A percentile compares a stretch with the other conserved stretches of the same genome.
Evolutionary conservation across 805 yeast species (phyloP).

Genomic region (Candida taoyuanica): DNA sequence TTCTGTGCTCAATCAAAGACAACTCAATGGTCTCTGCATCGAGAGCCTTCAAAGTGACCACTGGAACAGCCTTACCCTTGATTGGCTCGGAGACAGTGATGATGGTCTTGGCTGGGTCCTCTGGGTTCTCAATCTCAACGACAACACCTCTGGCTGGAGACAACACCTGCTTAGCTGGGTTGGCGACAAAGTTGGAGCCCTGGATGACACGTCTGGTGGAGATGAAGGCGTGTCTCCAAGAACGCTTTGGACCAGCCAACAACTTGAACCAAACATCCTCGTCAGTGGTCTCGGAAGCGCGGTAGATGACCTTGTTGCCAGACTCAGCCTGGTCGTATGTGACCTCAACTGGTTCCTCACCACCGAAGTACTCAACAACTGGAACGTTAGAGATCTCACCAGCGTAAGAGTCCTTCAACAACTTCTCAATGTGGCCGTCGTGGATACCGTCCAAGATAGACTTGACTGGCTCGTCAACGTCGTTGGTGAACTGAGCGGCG

Average conservation of each 20-base stretch:
- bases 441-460: conserved; percentile 85
- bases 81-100: conserved; percentile 66
- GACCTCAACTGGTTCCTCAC: conserved; percentile 44
- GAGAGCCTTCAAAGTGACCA: conserved; percentile 55
- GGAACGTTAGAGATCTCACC: conserved; percentile 75
- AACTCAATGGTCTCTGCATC: conserved; percentile 55
- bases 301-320: conserved; percentile 33
- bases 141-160: conserved; percentile 65
- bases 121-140: conserved; percentile 54
- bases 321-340: conserved; percentile 30
- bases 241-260: conserved; percentile 71
- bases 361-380: conserved; percentile 84
- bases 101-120: conserved; percentile 48
- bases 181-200: conserved; percentile 71
- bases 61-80: conserved; percentile 64
- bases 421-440: conserved; percentile 75
- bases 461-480: conserved; percentile 89
- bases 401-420: conserved; percentile 64
- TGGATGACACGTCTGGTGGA: conserved; percentile 78
- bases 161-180: conserved; percentile 77
- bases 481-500: conserved; percentile 86
- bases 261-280: conserved; percentile 63
- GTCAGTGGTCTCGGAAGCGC: conserved; percentile 33
- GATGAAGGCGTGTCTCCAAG: conserved; percentile 92
- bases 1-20: conserved; percentile 81